Evolutionary conservation across 352 stramenopile species (phyloP), one percentile per base, ranked within the genome.

Genomic region (Thraustochytrium sp.): DNA sequence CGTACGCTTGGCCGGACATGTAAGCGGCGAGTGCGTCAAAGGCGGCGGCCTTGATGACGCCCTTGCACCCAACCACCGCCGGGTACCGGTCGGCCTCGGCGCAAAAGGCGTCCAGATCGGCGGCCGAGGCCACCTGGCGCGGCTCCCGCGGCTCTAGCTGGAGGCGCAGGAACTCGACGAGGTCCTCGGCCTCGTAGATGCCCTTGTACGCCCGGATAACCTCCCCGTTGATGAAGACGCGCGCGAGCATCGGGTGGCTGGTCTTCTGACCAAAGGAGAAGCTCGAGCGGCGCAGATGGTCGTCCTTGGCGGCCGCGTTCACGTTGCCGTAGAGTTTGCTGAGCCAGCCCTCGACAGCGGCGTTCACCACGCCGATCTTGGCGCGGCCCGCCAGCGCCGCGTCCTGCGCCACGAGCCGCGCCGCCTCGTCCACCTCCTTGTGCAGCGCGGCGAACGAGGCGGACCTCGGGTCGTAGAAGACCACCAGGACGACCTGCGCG

Each of bases 391-490:
- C 37, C 16, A 82, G 54, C 13, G 13, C 29, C 37, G 49, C 9
- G 31, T 68, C 9, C 2, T 13, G 13, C 9, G 13, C 26, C 8
- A 82, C 11, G 0, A 1, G n/a, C 40, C 36, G 16, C 34, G 74
- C 74, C 5, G 40, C 3, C n/a, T 21, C 38, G 31, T 82, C 74
- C 11, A 65, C 34, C n/a, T 53, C 29, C 23, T 75, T 34, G 31
- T 54, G 51, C 53, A 61, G 26, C 8, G 18, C 11, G 16, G 29
- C 16, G 18, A 82, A 82, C 5, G 74, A 9, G 16, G 78, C 29
- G n/a, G 74, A 82, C n/a, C 74, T 1, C 21, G 74, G 74, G 29
- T 82, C 74, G 51, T 68, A 76, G 36, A 82, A 82, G 0, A 61
- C 37, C 11, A 82, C 74, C 23, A 82, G 31, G 42, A 61, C 29